Conservation (phyloP, 140 eudicot species). For the Bidens hawaiensis region DNA sequence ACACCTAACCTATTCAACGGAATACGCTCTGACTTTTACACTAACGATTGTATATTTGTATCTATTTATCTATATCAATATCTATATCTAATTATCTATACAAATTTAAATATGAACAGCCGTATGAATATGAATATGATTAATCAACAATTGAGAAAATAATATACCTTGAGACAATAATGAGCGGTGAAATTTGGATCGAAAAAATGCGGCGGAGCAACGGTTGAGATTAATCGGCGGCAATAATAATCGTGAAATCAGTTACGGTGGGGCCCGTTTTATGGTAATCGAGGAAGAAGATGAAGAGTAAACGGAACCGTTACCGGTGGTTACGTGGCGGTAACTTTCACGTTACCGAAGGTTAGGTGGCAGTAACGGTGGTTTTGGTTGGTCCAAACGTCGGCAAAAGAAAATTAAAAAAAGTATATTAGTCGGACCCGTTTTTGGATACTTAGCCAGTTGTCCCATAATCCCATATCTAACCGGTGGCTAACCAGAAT, state of each 20-base stretch:
- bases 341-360: conserved; percentile 14
- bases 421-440: background rate
- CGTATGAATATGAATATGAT: no score
- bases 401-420: background rate
- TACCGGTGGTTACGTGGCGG: conserved; percentile 17
- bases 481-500: background rate
- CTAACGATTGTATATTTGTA: background rate
- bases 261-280: conserved; percentile 31
- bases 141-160: background rate
- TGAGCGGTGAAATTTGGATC: conserved; percentile 10
- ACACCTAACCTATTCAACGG: conserved; percentile 26
- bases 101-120: background rate
- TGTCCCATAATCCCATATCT: no score
- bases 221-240: conserved; percentile 15
- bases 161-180: conserved; percentile 16
- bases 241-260: conserved; percentile 26
- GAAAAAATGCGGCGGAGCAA: conserved; percentile 21
- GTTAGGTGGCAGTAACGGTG: conserved; percentile 3
- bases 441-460: background rate
- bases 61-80: background rate
- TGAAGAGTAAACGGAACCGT: conserved; percentile 27
- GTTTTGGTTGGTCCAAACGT: background rate
- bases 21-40: background rate
- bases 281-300: no score
- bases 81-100: no score